phyloP scores from a whole-genome alignment of 78 protist genomes.

The Creolimax fragrantissima region DNA sequence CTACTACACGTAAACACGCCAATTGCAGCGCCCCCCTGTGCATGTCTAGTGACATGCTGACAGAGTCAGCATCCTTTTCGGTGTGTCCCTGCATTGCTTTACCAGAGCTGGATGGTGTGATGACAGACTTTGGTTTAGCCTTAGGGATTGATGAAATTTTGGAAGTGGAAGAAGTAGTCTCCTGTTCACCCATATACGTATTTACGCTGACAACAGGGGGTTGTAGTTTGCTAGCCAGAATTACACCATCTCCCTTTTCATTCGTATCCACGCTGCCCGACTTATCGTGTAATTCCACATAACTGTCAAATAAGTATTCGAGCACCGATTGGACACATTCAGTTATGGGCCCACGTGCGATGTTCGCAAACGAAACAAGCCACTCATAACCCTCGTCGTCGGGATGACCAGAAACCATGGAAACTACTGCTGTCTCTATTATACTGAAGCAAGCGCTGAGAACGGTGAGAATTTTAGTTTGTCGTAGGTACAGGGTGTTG shows the following conservation, averaged over 20 bases:
- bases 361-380: background rate
- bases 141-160: background rate
- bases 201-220: background rate
- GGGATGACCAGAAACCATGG: background rate
- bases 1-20: background rate
- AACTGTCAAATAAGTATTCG: background rate
- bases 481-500: background rate
- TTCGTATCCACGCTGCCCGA: background rate
- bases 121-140: background rate
- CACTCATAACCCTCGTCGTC: background rate
- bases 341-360: background rate
- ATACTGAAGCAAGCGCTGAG: background rate
- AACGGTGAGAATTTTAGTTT: background rate
- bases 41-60: background rate
- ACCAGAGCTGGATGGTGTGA: too few species aligned
- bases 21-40: background rate
- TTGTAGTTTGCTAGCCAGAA: background rate
- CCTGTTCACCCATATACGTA: background rate
- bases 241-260: background rate
- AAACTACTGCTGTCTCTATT: background rate
- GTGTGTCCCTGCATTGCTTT: too few species aligned
- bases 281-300: background rate
- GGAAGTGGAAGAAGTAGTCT: background rate
- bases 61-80: background rate
- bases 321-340: background rate